Percentiles rank a stretch among this genome's conserved stretches.
Conservation (phyloP, 1,284 basidiomycete species). For the Fomitopsis palustris region DNA sequence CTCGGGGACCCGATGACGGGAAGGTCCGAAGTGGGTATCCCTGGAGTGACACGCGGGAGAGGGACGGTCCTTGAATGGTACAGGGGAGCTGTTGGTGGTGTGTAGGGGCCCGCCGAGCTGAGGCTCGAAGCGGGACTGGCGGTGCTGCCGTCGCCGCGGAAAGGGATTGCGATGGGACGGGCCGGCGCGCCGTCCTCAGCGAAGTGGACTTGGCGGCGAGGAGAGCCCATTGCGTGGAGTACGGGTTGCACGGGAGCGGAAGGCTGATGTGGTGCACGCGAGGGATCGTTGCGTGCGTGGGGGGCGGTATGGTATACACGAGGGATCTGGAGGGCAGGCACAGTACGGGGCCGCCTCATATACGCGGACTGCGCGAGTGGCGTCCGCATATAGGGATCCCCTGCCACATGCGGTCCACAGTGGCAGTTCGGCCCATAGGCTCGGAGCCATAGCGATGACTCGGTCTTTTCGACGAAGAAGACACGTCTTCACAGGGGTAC, state of each 20-base stretch:
- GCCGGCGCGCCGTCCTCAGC: background rate
- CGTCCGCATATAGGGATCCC: background rate
- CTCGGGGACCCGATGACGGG: background rate
- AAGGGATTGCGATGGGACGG: background rate
- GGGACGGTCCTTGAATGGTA: constrained; percentile 2
- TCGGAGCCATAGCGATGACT: background rate
- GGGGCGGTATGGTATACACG: background rate
- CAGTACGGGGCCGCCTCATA: background rate
- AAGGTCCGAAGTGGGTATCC: background rate
- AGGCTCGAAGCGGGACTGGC: constrained; percentile 1
- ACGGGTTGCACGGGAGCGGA: background rate
- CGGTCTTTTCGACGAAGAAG: background rate
- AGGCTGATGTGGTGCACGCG: no score
- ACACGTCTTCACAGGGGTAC: background rate
- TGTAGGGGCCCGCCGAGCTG: background rate
- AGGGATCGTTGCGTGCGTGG: background rate
- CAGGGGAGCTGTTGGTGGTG: background rate
- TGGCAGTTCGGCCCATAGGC: background rate
- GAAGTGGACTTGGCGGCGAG: background rate
- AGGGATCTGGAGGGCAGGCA: background rate
- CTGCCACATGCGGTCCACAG: background rate
- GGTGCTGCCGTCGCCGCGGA: background rate
- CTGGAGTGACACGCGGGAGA: background rate
- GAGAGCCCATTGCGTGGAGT: background rate
- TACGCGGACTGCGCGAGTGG: background rate